Evolutionary conservation across 1,284 basidiomycete genomes (phyloP).

Genomic region (Chalciporus sp.): DNA sequence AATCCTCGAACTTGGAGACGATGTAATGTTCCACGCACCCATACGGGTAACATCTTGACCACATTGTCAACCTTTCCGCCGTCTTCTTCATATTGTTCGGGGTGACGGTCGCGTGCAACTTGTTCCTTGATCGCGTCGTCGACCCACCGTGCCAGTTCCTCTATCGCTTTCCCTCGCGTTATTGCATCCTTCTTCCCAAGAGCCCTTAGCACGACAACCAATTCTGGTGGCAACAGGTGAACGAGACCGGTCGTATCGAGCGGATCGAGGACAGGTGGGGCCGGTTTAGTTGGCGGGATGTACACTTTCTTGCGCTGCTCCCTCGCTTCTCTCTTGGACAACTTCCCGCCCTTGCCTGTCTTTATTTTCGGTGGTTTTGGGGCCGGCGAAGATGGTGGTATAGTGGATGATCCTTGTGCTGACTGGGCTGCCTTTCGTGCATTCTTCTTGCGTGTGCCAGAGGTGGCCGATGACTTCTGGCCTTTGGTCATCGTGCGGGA

Average conservation of each 20-base stretch:
- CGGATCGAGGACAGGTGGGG: conserved; percentile 85
- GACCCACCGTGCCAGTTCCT: conserved; percentile 81
- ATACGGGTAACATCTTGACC: conserved; percentile 78
- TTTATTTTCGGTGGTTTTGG: conserved; percentile 53
- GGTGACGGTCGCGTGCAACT: conserved; percentile 43
- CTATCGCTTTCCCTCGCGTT: conserved; percentile 85
- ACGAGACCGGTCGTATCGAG: conserved; percentile 87
- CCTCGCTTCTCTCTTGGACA: conserved; percentile 63
- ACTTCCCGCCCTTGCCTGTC: conserved; percentile 42
- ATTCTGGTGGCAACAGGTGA: conserved; percentile 75
- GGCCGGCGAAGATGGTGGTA: conserved; percentile 18
- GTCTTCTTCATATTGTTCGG: conserved; percentile 9
- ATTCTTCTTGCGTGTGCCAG: conserved; percentile 86
- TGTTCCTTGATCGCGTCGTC: conserved; percentile 49
- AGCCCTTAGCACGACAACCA: conserved; percentile 81
- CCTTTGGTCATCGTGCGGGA: conserved; percentile 47
- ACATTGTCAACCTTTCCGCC: conserved; percentile 48
- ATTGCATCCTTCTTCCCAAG: conserved; percentile 91
- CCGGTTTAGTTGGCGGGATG: conserved; percentile 85
- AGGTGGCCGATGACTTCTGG: conserved; percentile 73
- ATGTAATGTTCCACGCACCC: conserved; percentile 61
- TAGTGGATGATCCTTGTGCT: conserved; percentile 29
- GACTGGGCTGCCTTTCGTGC: conserved; percentile 57
- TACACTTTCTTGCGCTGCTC: conserved; percentile 78
- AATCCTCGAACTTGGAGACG: not conserved